These are phyloP conservation scores for Lagerstroemia speciosa DNA, from an alignment of 345 rosid species.

Conservation along the genomic window DNA sequence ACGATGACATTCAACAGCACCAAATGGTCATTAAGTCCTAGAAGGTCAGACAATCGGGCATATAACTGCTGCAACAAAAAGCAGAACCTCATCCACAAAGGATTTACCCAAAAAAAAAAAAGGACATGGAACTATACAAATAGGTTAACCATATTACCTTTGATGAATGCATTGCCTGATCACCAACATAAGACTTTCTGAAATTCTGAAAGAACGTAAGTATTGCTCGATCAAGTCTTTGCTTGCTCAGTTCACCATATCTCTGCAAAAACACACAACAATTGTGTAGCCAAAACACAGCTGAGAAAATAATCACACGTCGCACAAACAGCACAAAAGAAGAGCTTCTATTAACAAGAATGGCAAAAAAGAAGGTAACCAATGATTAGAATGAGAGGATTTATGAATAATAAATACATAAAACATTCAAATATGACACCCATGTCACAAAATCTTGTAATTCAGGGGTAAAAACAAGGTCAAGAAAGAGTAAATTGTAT, in stretches of 20 bases:
- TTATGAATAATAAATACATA: not conserved
- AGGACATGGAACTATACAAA: not conserved
- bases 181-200: constrained; percentile 96
- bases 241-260: constrained; percentile 80
- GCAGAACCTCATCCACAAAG: constrained; percentile 26
- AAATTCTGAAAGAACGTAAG: constrained; percentile 97
- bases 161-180: constrained; percentile 97
- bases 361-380: not conserved
- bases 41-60: constrained; percentile 83
- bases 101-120: constrained; percentile 1
- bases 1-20: constrained; percentile 80
- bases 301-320: too few relatives aligned
- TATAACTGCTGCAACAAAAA: constrained; percentile 83
- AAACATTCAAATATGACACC: not conserved
- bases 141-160: constrained; percentile 45
- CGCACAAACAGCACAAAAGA: not conserved
- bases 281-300: not conserved
- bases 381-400: not conserved
- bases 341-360: not conserved
- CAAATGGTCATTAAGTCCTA: constrained; percentile 91
- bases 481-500: not conserved
- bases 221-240: constrained; percentile 97
- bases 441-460: not conserved
- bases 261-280: constrained; percentile 51
- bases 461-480: not conserved